phyloP scores from a whole-genome alignment of 441 rosid species.

The Mallotus japonicus region DNA sequence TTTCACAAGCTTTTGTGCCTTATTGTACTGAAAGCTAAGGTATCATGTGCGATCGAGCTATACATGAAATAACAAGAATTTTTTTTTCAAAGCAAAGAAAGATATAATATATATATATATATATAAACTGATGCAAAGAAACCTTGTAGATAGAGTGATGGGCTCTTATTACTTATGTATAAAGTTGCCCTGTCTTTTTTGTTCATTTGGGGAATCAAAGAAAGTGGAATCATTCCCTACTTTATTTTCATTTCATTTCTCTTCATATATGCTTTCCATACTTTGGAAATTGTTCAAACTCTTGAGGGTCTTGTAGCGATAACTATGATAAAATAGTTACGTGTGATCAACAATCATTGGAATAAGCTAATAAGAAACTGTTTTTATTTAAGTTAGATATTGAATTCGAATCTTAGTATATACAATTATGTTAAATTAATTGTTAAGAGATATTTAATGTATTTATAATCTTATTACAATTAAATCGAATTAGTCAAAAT shows the following conservation, averaged over 20 bases:
- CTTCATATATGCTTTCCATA: neutral
- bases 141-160: conserved; percentile 10
- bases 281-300: neutral
- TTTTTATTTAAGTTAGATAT: no score
- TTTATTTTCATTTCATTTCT: neutral
- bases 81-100: neutral
- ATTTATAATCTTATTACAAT: no score
- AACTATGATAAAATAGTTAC: no score
- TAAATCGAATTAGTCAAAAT: no score
- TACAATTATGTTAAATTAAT: no score
- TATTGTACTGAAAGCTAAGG: neutral
- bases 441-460: no score
- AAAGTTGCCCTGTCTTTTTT: conserved; percentile 8
- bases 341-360: neutral
- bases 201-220: conserved; percentile 1
- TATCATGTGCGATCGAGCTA: conserved; percentile 9
- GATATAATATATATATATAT: no score
- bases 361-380: neutral
- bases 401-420: no score
- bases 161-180: neutral
- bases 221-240: neutral
- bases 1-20: neutral
- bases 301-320: neutral
- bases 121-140: conserved; percentile 13
- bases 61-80: neutral